Percentiles rank a stretch among this genome's conserved stretches.
Conservation (phyloP, 2,329 filamentous ascomycete species). For the Lasiodiplodia hormozganensis region DNA sequence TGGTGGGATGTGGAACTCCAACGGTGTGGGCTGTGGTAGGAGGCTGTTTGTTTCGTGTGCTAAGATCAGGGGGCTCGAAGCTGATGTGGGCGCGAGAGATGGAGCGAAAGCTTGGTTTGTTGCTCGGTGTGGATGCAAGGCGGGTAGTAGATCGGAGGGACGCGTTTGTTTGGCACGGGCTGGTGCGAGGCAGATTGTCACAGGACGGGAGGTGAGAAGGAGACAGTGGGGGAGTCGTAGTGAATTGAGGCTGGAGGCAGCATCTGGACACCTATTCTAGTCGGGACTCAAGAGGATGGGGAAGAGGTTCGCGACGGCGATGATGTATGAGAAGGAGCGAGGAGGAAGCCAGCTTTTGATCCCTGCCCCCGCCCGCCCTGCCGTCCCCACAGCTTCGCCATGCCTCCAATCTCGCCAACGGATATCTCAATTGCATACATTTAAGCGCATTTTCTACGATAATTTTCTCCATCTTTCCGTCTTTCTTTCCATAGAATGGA, state of each 20-base stretch:
- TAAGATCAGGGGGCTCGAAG: background rate
- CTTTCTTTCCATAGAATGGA: too few relatives aligned
- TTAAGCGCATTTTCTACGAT: too few relatives aligned
- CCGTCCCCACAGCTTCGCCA: background rate
- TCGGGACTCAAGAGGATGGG: background rate
- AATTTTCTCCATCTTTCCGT: too few relatives aligned
- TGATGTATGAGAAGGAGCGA: conserved; percentile 15
- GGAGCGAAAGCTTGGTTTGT: background rate
- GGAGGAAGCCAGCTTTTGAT: background rate
- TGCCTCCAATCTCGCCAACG: too few relatives aligned
- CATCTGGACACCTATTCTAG: conserved; percentile 9
- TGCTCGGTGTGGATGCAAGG: background rate
- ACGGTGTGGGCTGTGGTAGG: too few relatives aligned
- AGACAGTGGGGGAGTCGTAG: background rate
- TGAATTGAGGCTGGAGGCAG: background rate
- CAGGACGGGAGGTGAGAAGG: conserved; percentile 10
- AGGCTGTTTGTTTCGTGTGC: too few relatives aligned
- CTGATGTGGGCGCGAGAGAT: too few relatives aligned
- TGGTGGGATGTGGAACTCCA: too few relatives aligned
- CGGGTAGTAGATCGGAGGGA: background rate
- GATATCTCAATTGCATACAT: too few relatives aligned
- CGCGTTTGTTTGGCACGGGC: background rate
- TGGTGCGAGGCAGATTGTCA: background rate
- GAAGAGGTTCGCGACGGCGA: background rate
- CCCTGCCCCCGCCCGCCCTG: background rate